phyloP scores from a whole-genome alignment of 306 rosid genomes.

The Dalbergia oliveri region DNA sequence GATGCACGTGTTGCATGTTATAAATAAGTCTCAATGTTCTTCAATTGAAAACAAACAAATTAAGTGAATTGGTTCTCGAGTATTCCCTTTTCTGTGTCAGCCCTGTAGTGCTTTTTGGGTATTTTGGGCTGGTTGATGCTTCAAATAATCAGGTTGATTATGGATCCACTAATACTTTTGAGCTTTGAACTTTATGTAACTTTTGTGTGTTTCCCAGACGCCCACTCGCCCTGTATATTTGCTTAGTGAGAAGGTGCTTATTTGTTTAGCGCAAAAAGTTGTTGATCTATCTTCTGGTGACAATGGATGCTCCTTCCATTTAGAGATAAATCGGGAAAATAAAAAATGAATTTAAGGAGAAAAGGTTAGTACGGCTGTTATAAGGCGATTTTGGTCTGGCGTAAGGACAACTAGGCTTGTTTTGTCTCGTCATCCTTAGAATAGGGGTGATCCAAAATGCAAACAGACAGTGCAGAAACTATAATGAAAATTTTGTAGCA shows the following conservation, averaged over 20 bases:
- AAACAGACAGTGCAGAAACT: neutral
- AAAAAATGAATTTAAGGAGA: neutral
- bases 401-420: neutral
- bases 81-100: neutral
- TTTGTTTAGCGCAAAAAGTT: neutral
- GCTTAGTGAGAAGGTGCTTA: neutral
- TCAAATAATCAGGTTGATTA: neutral
- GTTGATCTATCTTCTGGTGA: neutral
- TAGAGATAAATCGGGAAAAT: neutral
- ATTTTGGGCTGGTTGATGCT: conserved; percentile 23
- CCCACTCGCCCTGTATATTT: neutral
- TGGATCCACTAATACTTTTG: neutral
- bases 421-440: neutral
- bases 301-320: neutral
- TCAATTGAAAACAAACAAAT: neutral
- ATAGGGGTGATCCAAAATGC: neutral
- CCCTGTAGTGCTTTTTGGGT: neutral
- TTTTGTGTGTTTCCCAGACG: neutral
- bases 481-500: neutral
- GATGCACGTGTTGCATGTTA: neutral
- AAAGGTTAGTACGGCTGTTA: neutral
- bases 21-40: neutral
- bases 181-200: neutral
- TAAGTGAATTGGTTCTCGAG: neutral
- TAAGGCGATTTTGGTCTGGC: neutral